Base-by-base conservation (phyloP, 169 alveolate genomes). In the Plasmodium cynomolgi region DNA sequence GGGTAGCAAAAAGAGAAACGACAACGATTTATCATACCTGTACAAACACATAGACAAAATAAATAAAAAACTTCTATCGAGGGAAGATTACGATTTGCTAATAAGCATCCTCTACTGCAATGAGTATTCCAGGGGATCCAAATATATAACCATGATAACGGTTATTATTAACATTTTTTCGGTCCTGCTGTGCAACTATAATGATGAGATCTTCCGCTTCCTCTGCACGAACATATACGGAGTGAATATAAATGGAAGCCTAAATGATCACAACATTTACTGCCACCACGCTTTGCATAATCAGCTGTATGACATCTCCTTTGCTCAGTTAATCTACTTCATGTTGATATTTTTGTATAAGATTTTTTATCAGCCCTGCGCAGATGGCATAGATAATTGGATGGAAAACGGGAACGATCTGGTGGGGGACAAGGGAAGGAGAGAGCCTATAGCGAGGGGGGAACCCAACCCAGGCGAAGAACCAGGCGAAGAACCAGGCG, bases 301-400 rank as follows among this genome's bases (percentile, higher is more conserved):
- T 80, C 83, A 80, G 47, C 56, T 90, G 29, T 91, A 91, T 44
- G 75, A 91, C 47, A 91, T 91, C 37, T 91, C 95, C 34, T 91
- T 91, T 91, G 84, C 92, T 23, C 95, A 91, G 44, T 23, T 91
- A 34, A 91, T 91, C 20, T 91, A 91, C 77, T 91, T 91, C 62
- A 91, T 91, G 95, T 33, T 91, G 41, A 83, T 83, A 26, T 91
- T 81, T 44, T 44, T 91, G 58, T 91, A 91, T 50, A 91, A 91
- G 72, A 90, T 90, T 68, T 81, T 90, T 90, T 90, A 68, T 44
- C 94, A 90, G 44, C 81, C 83, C 33, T 47, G 83, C 15, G 29
- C 26, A 29, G 44, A 75, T 31, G 85, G 6, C 41, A 26, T 80
- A 31, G 72, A 41, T 0, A 47, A 7, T 11, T 23, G 73, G 20